Evolutionary conservation across 768 basidiomycete species (phyloP), one percentile per base, ranked within the genome.

Genomic region (Scleroderma citrinum): DNA sequence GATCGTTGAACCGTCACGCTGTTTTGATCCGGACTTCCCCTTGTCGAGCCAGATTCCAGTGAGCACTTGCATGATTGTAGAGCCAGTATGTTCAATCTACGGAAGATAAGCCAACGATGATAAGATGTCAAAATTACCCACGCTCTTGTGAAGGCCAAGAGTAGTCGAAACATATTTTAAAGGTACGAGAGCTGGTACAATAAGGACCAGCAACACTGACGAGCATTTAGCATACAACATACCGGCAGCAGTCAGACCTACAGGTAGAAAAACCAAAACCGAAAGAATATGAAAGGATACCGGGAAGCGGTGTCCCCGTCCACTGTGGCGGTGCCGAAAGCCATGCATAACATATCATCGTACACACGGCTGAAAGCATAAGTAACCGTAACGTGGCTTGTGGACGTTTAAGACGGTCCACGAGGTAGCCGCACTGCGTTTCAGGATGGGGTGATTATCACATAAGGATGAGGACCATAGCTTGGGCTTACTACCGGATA

Each of bases 121-220:
- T 6, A 30, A 16, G 24, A 14, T 20, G 43, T 26, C 45, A 20
- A 35, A 47, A 37, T 16, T 10, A 67, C 82, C 52, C 67, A 87
- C 87, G 59, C 82, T 81, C 62, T 90, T 89, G 60, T 90, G 86
- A 7, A 82, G 80, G 1, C 86, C 87, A 0, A 90, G 71, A 4
- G 85, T 85, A 1, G 88, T 89, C 2, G 85, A 83, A 39, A 90
- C 80, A 62, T 84, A 89, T 61, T 83, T 84, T n/a, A 75, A 55
- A 7, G 80, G 76, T 0, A 90, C 85, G 24, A 90, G 76, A 46
- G 75, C 77, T 1, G 87, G 86, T 0, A 89, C 87, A 30, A 90
- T 71, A 14, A 90, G 72, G 7, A 85, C 87, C 12, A 89, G 71
- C 10, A 90, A 67, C 24, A 89, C 87, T 87, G 54, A 26, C 14